Evolutionary conservation across 2,329 filamentous ascomycete genomes (phyloP), one percentile per base, ranked within the genome.

Genomic region (Bertia moriformis): DNA sequence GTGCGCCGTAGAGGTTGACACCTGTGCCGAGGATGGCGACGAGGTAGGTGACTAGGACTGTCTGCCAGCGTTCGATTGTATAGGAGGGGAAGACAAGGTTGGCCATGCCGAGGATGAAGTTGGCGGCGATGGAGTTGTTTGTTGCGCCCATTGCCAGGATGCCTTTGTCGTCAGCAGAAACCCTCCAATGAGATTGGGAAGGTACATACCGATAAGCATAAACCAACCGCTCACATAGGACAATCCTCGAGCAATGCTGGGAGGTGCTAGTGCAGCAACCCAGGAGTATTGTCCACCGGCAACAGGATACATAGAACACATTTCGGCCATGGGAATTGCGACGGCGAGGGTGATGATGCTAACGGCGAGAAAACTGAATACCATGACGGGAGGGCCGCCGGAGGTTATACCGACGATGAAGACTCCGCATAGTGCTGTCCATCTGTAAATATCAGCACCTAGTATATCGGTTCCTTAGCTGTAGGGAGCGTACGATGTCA

Each of bases 281-380:
- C 71, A 71, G 1, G 61, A 67, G 46, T 74, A 74, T 46, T 73
- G 69, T 4, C 71, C 66, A 20, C 70, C 66, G 5, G 69, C 69
- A 17, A 72, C 60, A 0, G 70, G 70, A 45, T 67, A 73, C 44
- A 65, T 67, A 19, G 63, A 65, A 42, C 69, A 73, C 59, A 69
- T 73, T 47, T 76, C 71, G 15, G 71, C 71, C 63, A 75, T 71
- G 2, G 67, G 67, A 42, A 72, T 69, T 10, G 68, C 70, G 4
- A 75, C 69, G 4, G 64, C 59, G 12, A 75, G 51, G 1, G 66
- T 64, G 15, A 66, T 55, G 7, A 65, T 38, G 43, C 66, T 69
- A 18, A 73, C 64, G 3, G 61, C 67, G 17, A 74, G 50, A 63
- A 68, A 75, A 32, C 65, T 64, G 55, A 67, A 75, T 4, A 75